Conservation (phyloP, 192 early-diverging fungal species). For the Linnemannia schmuckeri region DNA sequence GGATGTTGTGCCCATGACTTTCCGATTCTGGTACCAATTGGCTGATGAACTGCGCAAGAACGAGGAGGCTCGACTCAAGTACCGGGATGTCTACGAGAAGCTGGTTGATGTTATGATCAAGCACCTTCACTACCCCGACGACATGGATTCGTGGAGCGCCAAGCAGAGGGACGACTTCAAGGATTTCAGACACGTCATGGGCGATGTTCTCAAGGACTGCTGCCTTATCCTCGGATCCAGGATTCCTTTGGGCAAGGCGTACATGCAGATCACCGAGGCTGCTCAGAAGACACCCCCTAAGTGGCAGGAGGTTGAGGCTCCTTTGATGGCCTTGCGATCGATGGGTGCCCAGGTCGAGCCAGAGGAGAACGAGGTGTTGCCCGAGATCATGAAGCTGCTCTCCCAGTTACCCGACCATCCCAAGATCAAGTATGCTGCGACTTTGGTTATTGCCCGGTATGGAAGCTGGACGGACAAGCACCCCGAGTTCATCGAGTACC, state of each 20-base stretch:
- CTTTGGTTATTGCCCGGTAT: slow-evolving; percentile 96
- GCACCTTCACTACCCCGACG: slow-evolving; percentile 90
- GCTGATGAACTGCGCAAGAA: slow-evolving; percentile 71
- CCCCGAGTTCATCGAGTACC: slow-evolving; percentile 92
- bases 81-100: slow-evolving; percentile 72
- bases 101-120: slow-evolving; percentile 87
- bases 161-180: slow-evolving; percentile 97
- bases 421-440: slow-evolving; percentile 95
- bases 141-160: slow-evolving; percentile 76
- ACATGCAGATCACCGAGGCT: slow-evolving; percentile 57
- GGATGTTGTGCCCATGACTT: slow-evolving; percentile 92
- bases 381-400: slow-evolving; percentile 92
- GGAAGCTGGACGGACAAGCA: slow-evolving; percentile 92
- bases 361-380: slow-evolving; percentile 82
- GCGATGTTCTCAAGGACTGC: slow-evolving; percentile 97
- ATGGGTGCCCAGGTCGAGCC: slow-evolving; percentile 89
- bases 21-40: slow-evolving; percentile 90
- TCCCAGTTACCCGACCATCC: slow-evolving; percentile 90
- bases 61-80: slow-evolving; percentile 65
- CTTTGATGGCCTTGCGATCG: slow-evolving; percentile 91
- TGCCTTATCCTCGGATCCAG: slow-evolving; percentile 85
- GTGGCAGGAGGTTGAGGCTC: slow-evolving; percentile 97
- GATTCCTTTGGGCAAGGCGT: slow-evolving; percentile 73
- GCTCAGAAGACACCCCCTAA: slow-evolving; percentile 48
- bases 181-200: slow-evolving; percentile 96